These are phyloP conservation scores for Yamadazyma diddensiae DNA, from an alignment of 1,139 yeast species.

Conservation along the genomic window DNA sequence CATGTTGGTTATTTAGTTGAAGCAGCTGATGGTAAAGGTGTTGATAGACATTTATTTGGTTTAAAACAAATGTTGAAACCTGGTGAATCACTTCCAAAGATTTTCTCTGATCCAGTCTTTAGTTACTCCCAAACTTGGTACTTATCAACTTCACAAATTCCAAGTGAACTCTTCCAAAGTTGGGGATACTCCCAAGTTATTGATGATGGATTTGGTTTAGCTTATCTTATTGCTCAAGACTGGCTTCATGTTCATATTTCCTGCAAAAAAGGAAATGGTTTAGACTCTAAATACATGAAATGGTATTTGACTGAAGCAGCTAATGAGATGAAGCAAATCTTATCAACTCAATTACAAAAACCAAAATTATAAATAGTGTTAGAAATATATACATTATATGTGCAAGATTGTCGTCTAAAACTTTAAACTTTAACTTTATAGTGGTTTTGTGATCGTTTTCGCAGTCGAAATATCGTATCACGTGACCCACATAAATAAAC, in stretches of 20 bases:
- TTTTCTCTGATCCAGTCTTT: slow-evolving; percentile 76
- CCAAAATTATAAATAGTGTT: slow-evolving; percentile 25
- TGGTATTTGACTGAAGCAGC: slow-evolving; percentile 77
- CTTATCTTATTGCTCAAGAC: slow-evolving; percentile 86
- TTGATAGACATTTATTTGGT: slow-evolving; percentile 93
- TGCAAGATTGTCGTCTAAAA: too few species aligned
- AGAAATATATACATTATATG: slow-evolving; percentile 1
- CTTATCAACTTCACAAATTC: slow-evolving; percentile 84
- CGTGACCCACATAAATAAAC: not conserved
- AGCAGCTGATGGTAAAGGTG: slow-evolving; percentile 86
- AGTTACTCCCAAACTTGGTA: slow-evolving; percentile 81
- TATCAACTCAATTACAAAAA: slow-evolving; percentile 43
- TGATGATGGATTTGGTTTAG: slow-evolving; percentile 91
- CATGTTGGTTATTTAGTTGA: slow-evolving; percentile 73
- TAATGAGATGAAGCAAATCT: slow-evolving; percentile 71
- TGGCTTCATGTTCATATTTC: slow-evolving; percentile 86
- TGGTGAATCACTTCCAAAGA: slow-evolving; percentile 63
- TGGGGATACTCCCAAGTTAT: slow-evolving; percentile 97
- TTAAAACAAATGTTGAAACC: slow-evolving; percentile 67
- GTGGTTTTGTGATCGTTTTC: not conserved
- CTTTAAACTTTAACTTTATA: not conserved
- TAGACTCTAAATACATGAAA: slow-evolving; percentile 64
- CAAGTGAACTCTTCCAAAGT: slow-evolving; percentile 84
- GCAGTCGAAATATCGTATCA: not conserved
- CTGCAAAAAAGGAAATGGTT: slow-evolving; percentile 66